A percentile compares a stretch with the other conserved stretches of the same genome.
Conservation (phyloP, 1,139 yeast species). For the Kodamaea sp. region DNA sequence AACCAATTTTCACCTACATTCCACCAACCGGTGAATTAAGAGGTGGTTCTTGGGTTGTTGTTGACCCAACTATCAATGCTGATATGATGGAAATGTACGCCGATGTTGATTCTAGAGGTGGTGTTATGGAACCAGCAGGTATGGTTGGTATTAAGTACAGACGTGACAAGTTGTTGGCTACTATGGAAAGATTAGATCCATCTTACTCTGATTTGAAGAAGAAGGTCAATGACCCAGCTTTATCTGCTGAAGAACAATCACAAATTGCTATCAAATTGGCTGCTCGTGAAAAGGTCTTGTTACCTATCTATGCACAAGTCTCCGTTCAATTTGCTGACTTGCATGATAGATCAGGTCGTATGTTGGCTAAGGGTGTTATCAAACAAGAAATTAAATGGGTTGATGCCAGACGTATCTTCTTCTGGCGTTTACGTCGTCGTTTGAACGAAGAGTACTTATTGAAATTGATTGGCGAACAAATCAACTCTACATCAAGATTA, state of each 20-base stretch:
- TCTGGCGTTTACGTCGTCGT: conserved; percentile 98
- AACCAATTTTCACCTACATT: conserved; percentile 92
- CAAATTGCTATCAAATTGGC: conserved; percentile 61
- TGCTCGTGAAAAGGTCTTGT: conserved; percentile 72
- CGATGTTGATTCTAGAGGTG: conserved; percentile 93
- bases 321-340: conserved; percentile 96
- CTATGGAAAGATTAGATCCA: conserved; percentile 86
- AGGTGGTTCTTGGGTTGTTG: conserved; percentile 99
- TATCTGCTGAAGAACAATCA: conserved; percentile 63
- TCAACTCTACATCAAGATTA: conserved; percentile 60
- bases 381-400: conserved; percentile 82
- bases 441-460: conserved; percentile 87
- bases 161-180: conserved; percentile 81
- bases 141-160: conserved; percentile 98
- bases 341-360: conserved; percentile 96
- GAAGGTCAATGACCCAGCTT: conserved; percentile 49
- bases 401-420: conserved; percentile 90
- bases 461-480: conserved; percentile 65
- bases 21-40: conserved; percentile 98
- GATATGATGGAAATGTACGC: conserved; percentile 99
- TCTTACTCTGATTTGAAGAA: conserved; percentile 65
- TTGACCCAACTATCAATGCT: conserved; percentile 93
- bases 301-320: conserved; percentile 89
- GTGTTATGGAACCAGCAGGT: conserved; percentile 98
- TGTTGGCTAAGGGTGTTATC: conserved; percentile 92